Evolutionary conservation across 306 rosid species (phyloP), one percentile per base, ranked within the genome.

Genomic region (Chamaecrista fasciculata): DNA sequence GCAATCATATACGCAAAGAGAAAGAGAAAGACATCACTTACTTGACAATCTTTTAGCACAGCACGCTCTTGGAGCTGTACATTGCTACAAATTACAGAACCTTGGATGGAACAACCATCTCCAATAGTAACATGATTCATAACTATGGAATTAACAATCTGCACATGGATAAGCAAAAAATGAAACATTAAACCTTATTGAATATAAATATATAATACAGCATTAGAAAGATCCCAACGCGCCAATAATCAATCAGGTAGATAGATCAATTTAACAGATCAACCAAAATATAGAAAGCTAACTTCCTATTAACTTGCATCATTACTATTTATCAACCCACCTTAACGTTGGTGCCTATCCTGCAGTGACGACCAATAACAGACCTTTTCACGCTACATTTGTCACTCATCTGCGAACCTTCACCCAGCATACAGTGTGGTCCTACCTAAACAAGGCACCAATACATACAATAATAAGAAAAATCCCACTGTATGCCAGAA

Each of bases 391-490:
- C 97, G 26, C 99, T 94, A 83, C 99, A 94, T 76, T 94, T 94
- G 79, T 91, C 99, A 44, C 97, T 89, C 99, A 94, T 83, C 66
- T 89, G 95, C 15, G 97, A 89, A 69, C 96, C 99, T 94, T 91
- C 96, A 61, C 97, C 99, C n/a, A 94, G 75, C 97, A 94, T 84
- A 81, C 99, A 94, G 72, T 91, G 96, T 52, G 99, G 97, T 75
- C 97, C 99, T n/a, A 94, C 92, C 99, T 94, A 84, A 85, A 79
- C 53, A 74, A 73, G 69, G 59, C 18, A 79, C 40, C 55, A 71
- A 42, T 36, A 14, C 34, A 75, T 24, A 11, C n/a, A n/a, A n/a
- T n/a, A n/a, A n/a, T 29, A 62, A 67, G 28, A 10, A 40, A 70
- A 66, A 53, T 55, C 29, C 61, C 69, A 61, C 63, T 61, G n/a